Base-by-base conservation (phyloP, 768 basidiomycete genomes). In the Rhizopogon vinicolor region DNA sequence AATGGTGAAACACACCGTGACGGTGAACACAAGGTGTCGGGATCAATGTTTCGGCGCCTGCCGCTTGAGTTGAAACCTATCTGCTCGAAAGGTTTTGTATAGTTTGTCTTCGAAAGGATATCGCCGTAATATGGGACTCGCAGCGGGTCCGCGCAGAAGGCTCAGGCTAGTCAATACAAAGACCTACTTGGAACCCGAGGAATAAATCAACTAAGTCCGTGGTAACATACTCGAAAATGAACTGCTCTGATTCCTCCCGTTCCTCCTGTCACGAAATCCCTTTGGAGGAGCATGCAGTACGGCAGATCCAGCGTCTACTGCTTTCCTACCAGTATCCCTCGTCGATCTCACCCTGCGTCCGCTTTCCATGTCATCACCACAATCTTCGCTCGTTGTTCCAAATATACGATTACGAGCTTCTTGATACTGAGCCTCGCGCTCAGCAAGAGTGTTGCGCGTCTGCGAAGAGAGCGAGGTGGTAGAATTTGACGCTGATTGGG, bases 321-420 rank as follows among this genome's bases (percentile, higher is more conserved):
- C 10, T 33, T 22, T 53, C 33, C 54, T 22, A 51, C 48, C 42
- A 14, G 56, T 42, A 13, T 53, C 39, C 37, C 31, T 35, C 16
- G 51, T 43, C 19, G 51, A 45, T 56, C 44, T 31, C 28, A 25
- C 40, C n/a, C 37, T 44, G 31, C 12, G 12, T 41, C 18, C 55
- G 33, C n/a, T 7, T 28, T 19, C 51, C 39, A 22, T 4, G 7
- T 42, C 48, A 55, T 16, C 52, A 37, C 25, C 39, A 41, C 53
- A 45, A 22, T n/a, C 52, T 40, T 55, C 62, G 3, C 59, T 57
- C 28, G 62, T n/a, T n/a, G n/a, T 61, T 3, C 84, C 83, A 57
- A 91, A 91, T 51, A 91, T 91, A 19, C 89, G 78, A 53, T 85
- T 82, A 28, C 89, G 73, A 3, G 89, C 88, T 18, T 83, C 86